Percentiles rank a stretch among this genome's conserved stretches.
Evolutionary conservation across 2,329 filamentous ascomycete species (phyloP).

Genomic region (Xylariaceae sp.): DNA sequence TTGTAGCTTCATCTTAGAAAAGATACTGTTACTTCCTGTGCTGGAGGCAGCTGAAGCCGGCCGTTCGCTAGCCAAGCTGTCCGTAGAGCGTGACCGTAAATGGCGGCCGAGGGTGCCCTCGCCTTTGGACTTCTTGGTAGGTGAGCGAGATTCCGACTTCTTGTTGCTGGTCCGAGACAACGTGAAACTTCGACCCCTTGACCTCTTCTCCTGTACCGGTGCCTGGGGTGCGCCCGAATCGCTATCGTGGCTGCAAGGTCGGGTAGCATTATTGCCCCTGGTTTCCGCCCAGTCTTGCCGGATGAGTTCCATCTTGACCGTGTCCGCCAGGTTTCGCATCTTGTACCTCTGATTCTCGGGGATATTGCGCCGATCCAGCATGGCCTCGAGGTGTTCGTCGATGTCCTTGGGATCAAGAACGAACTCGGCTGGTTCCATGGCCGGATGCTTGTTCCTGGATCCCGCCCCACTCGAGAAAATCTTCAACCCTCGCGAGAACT

Average conservation of each 20-base stretch:
- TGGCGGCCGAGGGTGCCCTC: constrained; percentile 59
- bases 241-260: constrained; percentile 43
- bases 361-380: constrained; percentile 83
- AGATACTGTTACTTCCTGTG: constrained; percentile 48
- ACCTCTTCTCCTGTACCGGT: constrained; percentile 44
- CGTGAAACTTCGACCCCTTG: constrained; percentile 72
- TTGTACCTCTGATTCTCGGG: constrained; percentile 90
- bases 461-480: constrained; percentile 37
- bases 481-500: constrained; percentile 40
- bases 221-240: constrained; percentile 34
- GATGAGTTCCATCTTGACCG: constrained; percentile 94
- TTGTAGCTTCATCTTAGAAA: constrained; percentile 67
- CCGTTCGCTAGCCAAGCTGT: constrained; percentile 60
- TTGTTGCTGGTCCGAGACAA: constrained; percentile 54
- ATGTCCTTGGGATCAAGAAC: constrained; percentile 51
- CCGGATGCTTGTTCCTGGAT: constrained; percentile 36
- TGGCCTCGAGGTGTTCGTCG: constrained; percentile 53
- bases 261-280: constrained; percentile 44
- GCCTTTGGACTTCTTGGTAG: constrained; percentile 68
- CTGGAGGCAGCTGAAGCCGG: constrained; percentile 50
- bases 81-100: constrained; percentile 66
- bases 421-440: constrained; percentile 44
- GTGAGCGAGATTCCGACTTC: constrained; percentile 58
- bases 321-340: constrained; percentile 82
- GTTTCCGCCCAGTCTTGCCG: constrained; percentile 77